These are phyloP conservation scores for Suillus sp. DNA, from an alignment of 768 basidiomycete genomes.

Conservation along the genomic window DNA sequence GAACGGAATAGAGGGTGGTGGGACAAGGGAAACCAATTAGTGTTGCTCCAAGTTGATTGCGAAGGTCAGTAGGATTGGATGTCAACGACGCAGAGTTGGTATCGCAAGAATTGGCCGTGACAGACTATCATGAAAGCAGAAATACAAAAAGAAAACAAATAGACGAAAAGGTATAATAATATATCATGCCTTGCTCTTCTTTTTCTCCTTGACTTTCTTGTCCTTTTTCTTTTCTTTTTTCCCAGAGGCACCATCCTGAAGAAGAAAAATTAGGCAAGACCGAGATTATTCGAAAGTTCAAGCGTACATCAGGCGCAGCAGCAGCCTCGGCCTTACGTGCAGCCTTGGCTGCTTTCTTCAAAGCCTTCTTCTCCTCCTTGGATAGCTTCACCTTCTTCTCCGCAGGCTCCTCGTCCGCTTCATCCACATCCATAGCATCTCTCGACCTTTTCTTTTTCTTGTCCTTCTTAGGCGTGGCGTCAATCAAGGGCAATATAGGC, in stretches of 20 bases:
- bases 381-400: constrained; percentile 74
- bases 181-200: constrained; percentile 48
- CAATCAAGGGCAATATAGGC: constrained; percentile 60
- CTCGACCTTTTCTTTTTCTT: constrained; percentile 71
- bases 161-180: constrained; percentile 15
- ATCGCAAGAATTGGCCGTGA: not conserved
- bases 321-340: constrained; percentile 52
- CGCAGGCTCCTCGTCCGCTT: constrained; percentile 49
- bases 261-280: constrained; percentile 10
- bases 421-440: constrained; percentile 67
- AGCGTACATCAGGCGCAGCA: constrained; percentile 37
- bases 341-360: constrained; percentile 77
- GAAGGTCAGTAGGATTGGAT: not conserved
- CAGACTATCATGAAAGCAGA: not conserved
- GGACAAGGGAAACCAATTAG: not conserved
- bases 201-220: constrained; percentile 53
- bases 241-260: constrained; percentile 37
- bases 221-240: constrained; percentile 44
- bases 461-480: constrained; percentile 54
- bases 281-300: constrained; percentile 17
- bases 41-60: not conserved
- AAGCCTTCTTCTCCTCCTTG: constrained; percentile 85
- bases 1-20: not conserved
- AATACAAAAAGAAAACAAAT: constrained; percentile 2
- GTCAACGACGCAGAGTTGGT: not conserved